A percentile compares a stretch with the other conserved stretches of the same genome.
Evolutionary conservation across 139 green algal genomes (phyloP).

Genomic region (Spirogloea muscicola): DNA sequence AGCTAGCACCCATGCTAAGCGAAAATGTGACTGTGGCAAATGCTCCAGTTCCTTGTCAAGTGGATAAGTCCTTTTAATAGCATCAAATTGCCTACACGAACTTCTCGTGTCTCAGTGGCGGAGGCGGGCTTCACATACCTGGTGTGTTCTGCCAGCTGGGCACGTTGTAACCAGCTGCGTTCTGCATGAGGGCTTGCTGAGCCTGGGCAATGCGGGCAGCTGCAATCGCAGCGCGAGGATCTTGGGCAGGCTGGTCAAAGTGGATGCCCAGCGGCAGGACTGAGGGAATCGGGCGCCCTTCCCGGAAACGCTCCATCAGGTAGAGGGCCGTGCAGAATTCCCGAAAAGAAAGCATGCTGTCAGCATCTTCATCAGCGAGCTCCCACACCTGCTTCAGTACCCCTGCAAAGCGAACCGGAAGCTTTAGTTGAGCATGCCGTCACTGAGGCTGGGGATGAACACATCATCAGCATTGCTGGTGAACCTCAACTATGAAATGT

Average conservation of each 20-base stretch:
- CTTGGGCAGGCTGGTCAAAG: conserved; percentile 16
- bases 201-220: conserved; percentile 4
- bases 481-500: too few species aligned
- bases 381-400: conserved; percentile 44
- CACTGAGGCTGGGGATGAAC: too few species aligned
- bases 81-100: too few species aligned
- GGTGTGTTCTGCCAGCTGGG: not conserved
- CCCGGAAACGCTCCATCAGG: conserved; percentile 24
- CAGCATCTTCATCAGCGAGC: conserved; percentile 31
- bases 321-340: conserved; percentile 46
- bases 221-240: conserved; percentile 2
- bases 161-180: not conserved
- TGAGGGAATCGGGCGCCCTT: conserved; percentile 15
- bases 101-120: too few species aligned
- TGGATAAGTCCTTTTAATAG: too few species aligned
- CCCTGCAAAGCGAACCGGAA: too few species aligned
- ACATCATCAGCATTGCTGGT: too few species aligned
- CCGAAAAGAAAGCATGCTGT: conserved; percentile 28
- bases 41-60: too few species aligned
- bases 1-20: too few species aligned
- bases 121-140: too few species aligned
- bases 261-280: conserved; percentile 22
- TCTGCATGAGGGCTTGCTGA: not conserved
- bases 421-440: too few species aligned
- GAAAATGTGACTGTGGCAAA: too few species aligned